Evolutionary conservation across 2,329 filamentous ascomycete genomes (phyloP).

Genomic region (Aspergillus transmontanensis): DNA sequence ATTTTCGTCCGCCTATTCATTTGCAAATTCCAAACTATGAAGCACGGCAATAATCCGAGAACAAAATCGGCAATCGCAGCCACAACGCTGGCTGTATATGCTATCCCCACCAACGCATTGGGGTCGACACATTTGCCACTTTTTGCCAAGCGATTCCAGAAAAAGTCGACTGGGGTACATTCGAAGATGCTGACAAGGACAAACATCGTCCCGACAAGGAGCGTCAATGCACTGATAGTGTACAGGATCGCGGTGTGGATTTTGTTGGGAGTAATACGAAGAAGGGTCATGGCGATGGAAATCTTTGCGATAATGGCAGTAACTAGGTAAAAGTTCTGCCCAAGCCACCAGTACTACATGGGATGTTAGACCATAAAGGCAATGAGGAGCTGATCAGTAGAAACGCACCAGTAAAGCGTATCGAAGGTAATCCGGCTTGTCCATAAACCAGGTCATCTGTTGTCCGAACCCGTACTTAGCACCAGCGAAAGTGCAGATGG

Average conservation of each 20-base stretch:
- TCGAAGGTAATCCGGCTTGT: conserved; percentile 1
- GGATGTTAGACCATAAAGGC: not conserved
- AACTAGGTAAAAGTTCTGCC: not conserved
- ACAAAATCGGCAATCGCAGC: not conserved
- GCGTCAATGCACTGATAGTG: not conserved
- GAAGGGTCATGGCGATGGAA: conserved; percentile 2
- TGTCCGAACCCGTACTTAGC: conserved; percentile 1
- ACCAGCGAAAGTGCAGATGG: not conserved
- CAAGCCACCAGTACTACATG: conserved; percentile 1
- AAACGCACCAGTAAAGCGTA: not conserved
- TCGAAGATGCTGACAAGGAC: not conserved
- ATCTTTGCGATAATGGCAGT: not conserved
- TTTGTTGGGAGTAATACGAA: not conserved
- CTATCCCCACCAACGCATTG: not conserved
- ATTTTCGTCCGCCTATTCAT: not conserved
- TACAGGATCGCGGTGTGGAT: not conserved
- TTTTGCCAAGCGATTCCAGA: conserved; percentile 1
- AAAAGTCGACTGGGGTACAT: conserved; percentile 1
- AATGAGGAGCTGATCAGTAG: not conserved
- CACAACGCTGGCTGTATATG: not conserved
- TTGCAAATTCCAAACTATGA: conserved; percentile 2
- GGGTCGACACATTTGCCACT: not conserved
- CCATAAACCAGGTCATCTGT: not conserved
- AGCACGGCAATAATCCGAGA: not conserved
- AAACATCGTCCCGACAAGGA: not conserved